Percentiles rank a stretch among this genome's conserved stretches.
Conservation (phyloP, 345 rosid species). For the Firmiana major region DNA sequence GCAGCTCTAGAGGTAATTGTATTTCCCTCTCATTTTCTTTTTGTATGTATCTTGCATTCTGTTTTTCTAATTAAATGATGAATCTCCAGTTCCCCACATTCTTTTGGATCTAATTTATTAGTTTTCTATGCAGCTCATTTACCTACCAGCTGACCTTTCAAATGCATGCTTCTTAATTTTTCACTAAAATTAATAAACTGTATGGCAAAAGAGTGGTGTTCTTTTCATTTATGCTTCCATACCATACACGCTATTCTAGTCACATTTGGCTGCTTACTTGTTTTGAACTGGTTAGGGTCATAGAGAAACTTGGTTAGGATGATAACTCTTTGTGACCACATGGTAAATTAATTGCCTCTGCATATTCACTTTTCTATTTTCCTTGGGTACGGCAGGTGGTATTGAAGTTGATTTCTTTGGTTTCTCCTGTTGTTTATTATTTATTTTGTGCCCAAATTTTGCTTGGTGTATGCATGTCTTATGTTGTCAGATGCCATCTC, state of each 20-base stretch:
- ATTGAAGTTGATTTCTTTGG: not conserved
- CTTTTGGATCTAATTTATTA: not conserved
- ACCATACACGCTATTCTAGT: not conserved
- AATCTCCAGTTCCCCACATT: slow-evolving; percentile 10
- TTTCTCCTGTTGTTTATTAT: not conserved
- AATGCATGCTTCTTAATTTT: not conserved
- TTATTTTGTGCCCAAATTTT: not conserved
- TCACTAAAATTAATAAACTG: not conserved
- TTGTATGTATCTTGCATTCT: not conserved
- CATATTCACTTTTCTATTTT: not conserved
- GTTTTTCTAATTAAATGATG: not conserved
- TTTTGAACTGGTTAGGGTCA: not conserved
- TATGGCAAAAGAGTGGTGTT: not conserved
- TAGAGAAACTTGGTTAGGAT: not conserved
- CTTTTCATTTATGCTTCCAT: not conserved
- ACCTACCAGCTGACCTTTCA: not conserved
- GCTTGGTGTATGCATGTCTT: not conserved
- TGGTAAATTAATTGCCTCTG: not conserved
- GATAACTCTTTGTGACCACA: not conserved
- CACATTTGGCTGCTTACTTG: not conserved
- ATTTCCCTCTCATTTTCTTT: not conserved
- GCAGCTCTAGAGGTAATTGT: slow-evolving; percentile 53
- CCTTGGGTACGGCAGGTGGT: not conserved
- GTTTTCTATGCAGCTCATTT: not conserved
- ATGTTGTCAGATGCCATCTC: not conserved